Evolutionary conservation across 2,329 filamentous ascomycete genomes (phyloP).

Genomic region (Teratosphaeria gauchensis): DNA sequence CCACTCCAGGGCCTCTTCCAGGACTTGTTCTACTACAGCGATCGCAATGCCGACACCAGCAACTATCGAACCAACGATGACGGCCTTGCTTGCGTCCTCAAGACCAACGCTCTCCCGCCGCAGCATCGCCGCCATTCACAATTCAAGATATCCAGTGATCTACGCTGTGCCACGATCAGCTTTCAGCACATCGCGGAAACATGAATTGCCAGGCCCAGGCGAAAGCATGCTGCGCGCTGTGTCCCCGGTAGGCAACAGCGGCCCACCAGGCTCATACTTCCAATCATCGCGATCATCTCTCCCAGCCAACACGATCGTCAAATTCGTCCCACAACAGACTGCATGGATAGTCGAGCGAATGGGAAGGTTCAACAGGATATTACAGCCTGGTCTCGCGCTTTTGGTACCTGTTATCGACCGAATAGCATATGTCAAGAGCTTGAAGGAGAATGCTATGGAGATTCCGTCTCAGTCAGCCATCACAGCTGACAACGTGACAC

Average conservation of each 20-base stretch:
- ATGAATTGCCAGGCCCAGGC: conserved; percentile 19
- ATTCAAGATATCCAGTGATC: conserved; percentile 22
- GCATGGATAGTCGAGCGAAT: conserved; percentile 99
- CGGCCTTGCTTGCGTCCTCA: conserved; percentile 30
- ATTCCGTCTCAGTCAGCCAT: conserved; percentile 97
- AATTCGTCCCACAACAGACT: conserved; percentile 98
- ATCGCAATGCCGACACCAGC: conserved; percentile 7
- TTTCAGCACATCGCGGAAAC: conserved; percentile 17
- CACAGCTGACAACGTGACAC: conserved; percentile 93
- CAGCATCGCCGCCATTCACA: conserved; percentile 23
- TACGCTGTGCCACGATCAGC: conserved; percentile 13
- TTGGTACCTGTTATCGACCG: conserved; percentile 85
- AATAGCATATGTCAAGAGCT: conserved; percentile 93
- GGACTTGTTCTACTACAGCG: too few species aligned
- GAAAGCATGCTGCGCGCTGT: conserved; percentile 27
- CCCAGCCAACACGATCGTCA: conserved; percentile 87
- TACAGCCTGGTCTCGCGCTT: conserved; percentile 83
- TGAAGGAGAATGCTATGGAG: conserved; percentile 94
- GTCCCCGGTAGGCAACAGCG: conserved; percentile 11
- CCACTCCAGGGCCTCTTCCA: background rate
- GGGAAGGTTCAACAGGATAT: conserved; percentile 91
- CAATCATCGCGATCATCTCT: conserved; percentile 42
- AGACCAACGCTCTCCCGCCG: conserved; percentile 22
- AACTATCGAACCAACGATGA: conserved; percentile 15
- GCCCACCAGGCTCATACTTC: conserved; percentile 28